Evolutionary conservation across 306 rosid genomes (phyloP), one percentile per base, ranked within the genome.

Genomic region (Senna siamea): DNA sequence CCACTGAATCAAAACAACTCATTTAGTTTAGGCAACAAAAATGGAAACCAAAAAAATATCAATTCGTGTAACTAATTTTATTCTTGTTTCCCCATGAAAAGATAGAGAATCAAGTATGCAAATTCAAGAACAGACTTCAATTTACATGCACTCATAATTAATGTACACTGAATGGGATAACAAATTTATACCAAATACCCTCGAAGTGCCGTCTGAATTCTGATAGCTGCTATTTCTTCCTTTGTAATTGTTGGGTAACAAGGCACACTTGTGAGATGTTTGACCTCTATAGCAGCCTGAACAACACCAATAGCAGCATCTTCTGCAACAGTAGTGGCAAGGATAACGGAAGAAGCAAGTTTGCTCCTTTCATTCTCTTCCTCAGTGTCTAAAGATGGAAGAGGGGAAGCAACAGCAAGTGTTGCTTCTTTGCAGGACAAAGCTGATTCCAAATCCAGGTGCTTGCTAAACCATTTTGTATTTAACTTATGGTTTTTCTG

Each of bases 221-320:
- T 81, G 82, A 83, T 85, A 18, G 92, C 87, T 1, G 92, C 92
- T 52, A 72, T 76, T 80, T 87, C 95, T 66, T 83, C 86, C 76
- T 40, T 65, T 0, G 88, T 69, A 34, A 83, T 83, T 15, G 83
- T 86, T 0, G 53, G 22, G 74, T 46, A 69, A 19, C 47, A 58
- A 13, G 93, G 77, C 72, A 78, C 73, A 6, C 83, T 68, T 5
- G 96, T 88, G 72, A 85, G 96, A 37, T 88, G 87, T 72, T 82
- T 94, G 62, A 85, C 88, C 85, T 88, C 95, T 2, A 87, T 90
- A 2, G 96, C 86, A 40, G 92, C 92, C 63, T 85, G 87, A 41
- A 88, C 96, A 4, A 91, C 87, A 43, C 91, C 89, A 56, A 76
- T 88, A 14, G 89, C 92, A 0, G 87, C 96, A 74, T 72, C 93